phyloP scores from a whole-genome alignment of 345 rosid species.

The Euphorbia lathyris region DNA sequence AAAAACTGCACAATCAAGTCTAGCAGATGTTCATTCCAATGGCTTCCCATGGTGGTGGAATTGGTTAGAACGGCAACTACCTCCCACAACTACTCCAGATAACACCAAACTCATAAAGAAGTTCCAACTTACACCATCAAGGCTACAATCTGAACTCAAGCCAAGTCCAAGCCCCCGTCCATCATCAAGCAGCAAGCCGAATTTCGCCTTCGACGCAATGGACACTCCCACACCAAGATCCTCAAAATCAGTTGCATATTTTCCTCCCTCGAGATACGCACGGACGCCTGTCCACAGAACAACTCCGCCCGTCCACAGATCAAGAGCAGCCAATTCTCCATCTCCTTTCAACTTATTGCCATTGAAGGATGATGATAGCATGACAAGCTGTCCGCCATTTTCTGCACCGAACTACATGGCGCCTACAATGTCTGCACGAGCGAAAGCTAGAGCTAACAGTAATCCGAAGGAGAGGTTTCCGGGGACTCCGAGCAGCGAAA shows the following conservation, averaged over 20 bases:
- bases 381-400: constrained; percentile 86
- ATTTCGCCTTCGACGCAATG: constrained; percentile 44
- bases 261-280: constrained; percentile 40
- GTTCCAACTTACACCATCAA: constrained; percentile 52
- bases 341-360: constrained; percentile 56
- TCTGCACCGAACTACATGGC: constrained; percentile 87
- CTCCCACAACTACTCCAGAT: constrained; percentile 40
- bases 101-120: constrained; percentile 35
- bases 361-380: constrained; percentile 87
- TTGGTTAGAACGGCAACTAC: constrained; percentile 75
- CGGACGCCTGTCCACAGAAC: constrained; percentile 47
- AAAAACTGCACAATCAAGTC: constrained; percentile 41
- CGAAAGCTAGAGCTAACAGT: constrained; percentile 69
- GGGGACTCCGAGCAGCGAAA: constrained; percentile 62
- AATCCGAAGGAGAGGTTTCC: constrained; percentile 67
- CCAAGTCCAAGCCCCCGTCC: constrained; percentile 50
- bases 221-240: constrained; percentile 78
- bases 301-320: constrained; percentile 31
- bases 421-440: constrained; percentile 79
- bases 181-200: constrained; percentile 42
- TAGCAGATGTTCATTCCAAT: constrained; percentile 45
- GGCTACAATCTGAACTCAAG: constrained; percentile 46
- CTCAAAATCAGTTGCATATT: constrained; percentile 50
- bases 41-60: constrained; percentile 98
- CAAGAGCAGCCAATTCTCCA: constrained; percentile 52